phyloP scores from a whole-genome alignment of 148 eudicot genomes.

The Rhododendron kiyosumense region DNA sequence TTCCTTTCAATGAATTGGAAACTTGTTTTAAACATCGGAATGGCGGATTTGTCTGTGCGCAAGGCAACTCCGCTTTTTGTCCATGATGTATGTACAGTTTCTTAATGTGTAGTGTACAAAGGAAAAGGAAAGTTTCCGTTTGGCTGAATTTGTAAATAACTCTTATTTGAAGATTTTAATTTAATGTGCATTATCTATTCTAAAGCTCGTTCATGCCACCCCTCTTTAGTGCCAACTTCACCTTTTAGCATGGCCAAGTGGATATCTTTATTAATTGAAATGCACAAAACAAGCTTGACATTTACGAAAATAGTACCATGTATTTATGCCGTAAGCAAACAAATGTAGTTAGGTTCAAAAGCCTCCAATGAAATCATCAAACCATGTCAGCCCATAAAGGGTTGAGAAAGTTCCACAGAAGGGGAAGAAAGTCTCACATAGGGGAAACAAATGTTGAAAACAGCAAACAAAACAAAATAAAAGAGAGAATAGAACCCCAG shows the following conservation, averaged over 20 bases:
- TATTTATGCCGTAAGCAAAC: too few relatives aligned
- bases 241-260: background rate
- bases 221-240: background rate
- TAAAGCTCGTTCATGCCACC: background rate
- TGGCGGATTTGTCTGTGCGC: too few relatives aligned
- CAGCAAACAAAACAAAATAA: too few relatives aligned
- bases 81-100: slow-evolving; percentile 11
- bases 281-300: background rate
- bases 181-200: background rate
- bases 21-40: background rate
- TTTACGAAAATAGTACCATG: too few relatives aligned
- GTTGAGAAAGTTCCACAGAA: too few relatives aligned
- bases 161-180: background rate
- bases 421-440: too few relatives aligned
- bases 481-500: too few relatives aligned
- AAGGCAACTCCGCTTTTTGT: background rate
- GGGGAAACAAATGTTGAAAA: too few relatives aligned
- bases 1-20: background rate
- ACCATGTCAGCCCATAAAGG: too few relatives aligned
- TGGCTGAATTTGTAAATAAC: background rate
- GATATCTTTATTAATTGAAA: background rate
- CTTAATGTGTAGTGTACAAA: background rate
- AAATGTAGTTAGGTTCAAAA: too few relatives aligned
- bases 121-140: background rate
- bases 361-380: too few relatives aligned